These are phyloP conservation scores for Phytomonas sp. DNA, from an alignment of 208 protist species.

Conservation along the genomic window DNA sequence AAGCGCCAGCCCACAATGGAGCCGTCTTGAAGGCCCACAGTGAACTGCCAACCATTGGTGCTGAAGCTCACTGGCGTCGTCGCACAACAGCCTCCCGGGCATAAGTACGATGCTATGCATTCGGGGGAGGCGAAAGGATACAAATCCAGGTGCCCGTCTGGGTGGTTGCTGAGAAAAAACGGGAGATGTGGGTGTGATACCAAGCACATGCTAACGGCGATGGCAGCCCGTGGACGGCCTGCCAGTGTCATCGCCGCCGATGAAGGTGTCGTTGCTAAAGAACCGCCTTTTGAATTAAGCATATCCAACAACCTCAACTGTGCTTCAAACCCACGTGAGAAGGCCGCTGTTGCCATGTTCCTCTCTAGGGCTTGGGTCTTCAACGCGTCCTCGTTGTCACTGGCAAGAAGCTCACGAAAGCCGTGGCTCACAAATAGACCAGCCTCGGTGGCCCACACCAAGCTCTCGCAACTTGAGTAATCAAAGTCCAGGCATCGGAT, in stretches of 20 bases:
- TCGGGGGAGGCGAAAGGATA: constrained; percentile 67
- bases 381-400: constrained; percentile 62
- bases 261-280: not conserved
- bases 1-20: constrained; percentile 66
- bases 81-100: constrained; percentile 4
- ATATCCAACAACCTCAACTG: constrained; percentile 18
- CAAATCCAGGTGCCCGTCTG: constrained; percentile 64
- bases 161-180: constrained; percentile 58
- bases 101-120: constrained; percentile 58
- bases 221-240: constrained; percentile 24
- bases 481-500: constrained; percentile 53
- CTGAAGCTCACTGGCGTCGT: constrained; percentile 34
- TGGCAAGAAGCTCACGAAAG: constrained; percentile 69
- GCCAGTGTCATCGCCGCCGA: constrained; percentile 9
- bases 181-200: constrained; percentile 72
- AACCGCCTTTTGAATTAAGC: constrained; percentile 10
- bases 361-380: constrained; percentile 36
- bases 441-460: constrained; percentile 67
- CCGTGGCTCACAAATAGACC: constrained; percentile 54
- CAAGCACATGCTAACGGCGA: constrained; percentile 23
- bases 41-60: constrained; percentile 61
- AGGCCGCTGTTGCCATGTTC: constrained; percentile 51
- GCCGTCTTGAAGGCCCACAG: constrained; percentile 59
- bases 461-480: constrained; percentile 62
- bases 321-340: constrained; percentile 29